Evolutionary conservation across 257 asterid species (phyloP), one percentile per base, ranked within the genome.

Genomic region (Oldenlandia corymbosa): DNA sequence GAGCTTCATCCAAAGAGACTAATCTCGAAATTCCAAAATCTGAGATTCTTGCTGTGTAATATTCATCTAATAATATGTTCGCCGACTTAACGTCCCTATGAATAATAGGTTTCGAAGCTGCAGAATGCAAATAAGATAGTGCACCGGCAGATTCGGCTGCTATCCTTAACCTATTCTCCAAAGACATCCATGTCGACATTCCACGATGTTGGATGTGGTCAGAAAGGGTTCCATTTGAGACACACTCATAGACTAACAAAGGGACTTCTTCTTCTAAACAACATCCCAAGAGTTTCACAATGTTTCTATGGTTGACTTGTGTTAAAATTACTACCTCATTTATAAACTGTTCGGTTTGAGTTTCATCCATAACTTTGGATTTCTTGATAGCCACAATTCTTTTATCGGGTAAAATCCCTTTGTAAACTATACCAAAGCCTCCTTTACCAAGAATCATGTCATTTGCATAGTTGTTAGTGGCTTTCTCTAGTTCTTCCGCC

Each of bases 21-120:
- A 75, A 57, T 28, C 95, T 87, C 0, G 97, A 90, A 0, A 95
- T 95, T 10, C 97, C 97, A 30, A 90, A 90, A 67, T 90, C 90
- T 0, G 95, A 66, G 1, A 90, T 86, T 63, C 85, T 90, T 0
- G 95, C 87, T 0, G 74, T 80, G 78, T 79, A 83, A 18, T 66
- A 21, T 0, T 83, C 84, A 16, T 90, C 95, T 0, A 90, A 26
- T 30, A 90, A 62, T 56, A 90, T 85, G 58, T 90, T 90, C 7
- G 95, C 83, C 0, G 94, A 90, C 42, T 90, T 90, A 2, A 90
- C 94, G 48, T 90, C 95, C 56, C 94, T 68, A 41, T 87, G 97
- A 16, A 90, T 83, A 27, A 90, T 76, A 0, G 95, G 97, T 27
- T 63, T 76, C 0, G 73, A 20, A 10, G 95, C 87, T 1, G 94